These are phyloP conservation scores for Phaeosphaeria sp. DNA, from an alignment of 2,329 filamentous ascomycete species.

Conservation along the genomic window DNA sequence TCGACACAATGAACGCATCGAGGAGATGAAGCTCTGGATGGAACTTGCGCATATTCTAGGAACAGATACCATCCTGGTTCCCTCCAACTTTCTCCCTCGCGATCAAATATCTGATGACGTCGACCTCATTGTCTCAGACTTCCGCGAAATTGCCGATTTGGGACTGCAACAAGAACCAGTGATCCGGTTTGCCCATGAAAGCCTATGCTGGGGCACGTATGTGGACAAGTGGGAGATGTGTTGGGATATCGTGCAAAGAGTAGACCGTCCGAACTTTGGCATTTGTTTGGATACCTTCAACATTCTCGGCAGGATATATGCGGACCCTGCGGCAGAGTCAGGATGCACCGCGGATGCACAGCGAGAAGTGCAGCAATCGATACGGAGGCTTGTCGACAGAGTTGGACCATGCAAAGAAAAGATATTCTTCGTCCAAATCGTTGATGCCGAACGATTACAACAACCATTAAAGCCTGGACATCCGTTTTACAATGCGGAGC, in stretches of 20 bases:
- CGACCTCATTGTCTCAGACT: conserved; percentile 66
- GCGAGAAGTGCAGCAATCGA: conserved; percentile 60
- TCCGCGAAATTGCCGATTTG: conserved; percentile 71
- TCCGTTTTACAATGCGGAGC: conserved; percentile 63
- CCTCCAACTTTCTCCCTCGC: conserved; percentile 70
- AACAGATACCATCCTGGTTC: conserved; percentile 77
- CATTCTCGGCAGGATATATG: conserved; percentile 74
- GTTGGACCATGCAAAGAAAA: conserved; percentile 65
- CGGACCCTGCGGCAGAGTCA: conserved; percentile 65
- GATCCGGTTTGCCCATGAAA: conserved; percentile 76
- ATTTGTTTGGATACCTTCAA: conserved; percentile 82
- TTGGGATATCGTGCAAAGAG: conserved; percentile 71
- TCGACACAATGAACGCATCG: conserved; percentile 64
- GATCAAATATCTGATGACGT: conserved; percentile 61
- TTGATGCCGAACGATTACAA: conserved; percentile 71
- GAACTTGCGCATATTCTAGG: conserved; percentile 66
- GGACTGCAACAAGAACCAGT: conserved; percentile 63
- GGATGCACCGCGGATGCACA: conserved; percentile 63
- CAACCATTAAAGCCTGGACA: conserved; percentile 65
- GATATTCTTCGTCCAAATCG: conserved; percentile 79
- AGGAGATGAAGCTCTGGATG: conserved; percentile 74
- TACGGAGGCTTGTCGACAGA: conserved; percentile 60
- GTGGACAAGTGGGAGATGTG: conserved; percentile 74
- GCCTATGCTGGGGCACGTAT: conserved; percentile 74
- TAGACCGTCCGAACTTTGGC: conserved; percentile 75